These are phyloP conservation scores for Fusarium subglutinans DNA, from an alignment of 2,329 filamentous ascomycete genomes.

Conservation along the genomic window DNA sequence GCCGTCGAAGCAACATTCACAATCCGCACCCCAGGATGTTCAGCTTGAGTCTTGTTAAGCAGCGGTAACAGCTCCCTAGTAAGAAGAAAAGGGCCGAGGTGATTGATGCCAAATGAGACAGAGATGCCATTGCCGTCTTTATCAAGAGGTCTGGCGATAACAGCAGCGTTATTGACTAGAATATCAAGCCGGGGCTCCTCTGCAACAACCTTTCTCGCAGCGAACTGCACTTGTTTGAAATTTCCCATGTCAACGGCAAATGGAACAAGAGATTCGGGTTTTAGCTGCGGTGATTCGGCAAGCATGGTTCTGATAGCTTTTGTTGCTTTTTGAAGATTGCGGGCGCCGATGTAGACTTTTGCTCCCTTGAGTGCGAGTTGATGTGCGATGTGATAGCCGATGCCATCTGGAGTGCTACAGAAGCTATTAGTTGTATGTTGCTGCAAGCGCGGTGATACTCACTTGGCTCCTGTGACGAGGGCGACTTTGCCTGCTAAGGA, in stretches of 20 bases:
- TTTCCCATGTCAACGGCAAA: neutral
- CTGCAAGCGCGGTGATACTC: fast-evolving
- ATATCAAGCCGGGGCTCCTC: neutral
- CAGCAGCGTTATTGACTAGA: neutral
- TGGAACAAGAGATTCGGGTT: neutral
- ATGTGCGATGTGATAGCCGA: neutral
- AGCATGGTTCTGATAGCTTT: neutral
- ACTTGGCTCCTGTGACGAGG: neutral
- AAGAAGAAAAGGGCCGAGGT: neutral
- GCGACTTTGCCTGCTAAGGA: neutral
- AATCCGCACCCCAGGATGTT: neutral
- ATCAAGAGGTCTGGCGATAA: neutral
- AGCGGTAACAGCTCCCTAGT: neutral
- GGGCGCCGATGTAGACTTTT: neutral
- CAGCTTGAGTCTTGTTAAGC: neutral
- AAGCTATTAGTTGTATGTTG: no score
- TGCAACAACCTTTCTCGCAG: neutral
- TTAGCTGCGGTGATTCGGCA: neutral
- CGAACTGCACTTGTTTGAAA: neutral
- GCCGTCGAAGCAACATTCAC: neutral
- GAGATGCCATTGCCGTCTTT: neutral
- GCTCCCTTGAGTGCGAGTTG: neutral
- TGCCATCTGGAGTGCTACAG: neutral
- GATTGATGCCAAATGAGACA: neutral
- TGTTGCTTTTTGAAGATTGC: neutral